Conservation (phyloP, 225 moss, liverwort and hornwort species). For the Marchantia polymorpha region DNA sequence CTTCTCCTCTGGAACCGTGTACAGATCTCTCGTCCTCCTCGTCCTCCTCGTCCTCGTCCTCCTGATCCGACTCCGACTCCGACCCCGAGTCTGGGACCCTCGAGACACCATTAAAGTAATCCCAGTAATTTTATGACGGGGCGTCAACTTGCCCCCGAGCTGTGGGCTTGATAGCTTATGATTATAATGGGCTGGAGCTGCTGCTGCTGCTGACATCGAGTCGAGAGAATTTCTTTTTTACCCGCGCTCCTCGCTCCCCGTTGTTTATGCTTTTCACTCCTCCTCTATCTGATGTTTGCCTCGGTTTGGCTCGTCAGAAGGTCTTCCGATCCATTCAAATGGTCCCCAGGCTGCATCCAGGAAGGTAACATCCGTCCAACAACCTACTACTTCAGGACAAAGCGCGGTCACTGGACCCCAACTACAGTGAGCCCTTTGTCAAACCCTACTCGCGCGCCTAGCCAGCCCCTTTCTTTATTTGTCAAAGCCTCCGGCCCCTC, state of each 20-base stretch:
- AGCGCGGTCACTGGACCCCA: not conserved
- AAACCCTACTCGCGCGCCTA: not conserved
- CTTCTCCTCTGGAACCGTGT: too few species aligned
- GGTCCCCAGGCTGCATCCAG: not conserved
- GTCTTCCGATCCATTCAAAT: not conserved
- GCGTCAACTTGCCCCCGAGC: not conserved
- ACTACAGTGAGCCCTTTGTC: not conserved
- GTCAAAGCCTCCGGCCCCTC: not conserved
- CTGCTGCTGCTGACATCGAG: not conserved
- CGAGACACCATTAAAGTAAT: not conserved
- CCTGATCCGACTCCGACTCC: not conserved
- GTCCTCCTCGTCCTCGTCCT: too few species aligned
- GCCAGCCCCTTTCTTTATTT: not conserved
- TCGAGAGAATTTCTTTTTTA: not conserved
- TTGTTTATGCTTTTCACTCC: not conserved
- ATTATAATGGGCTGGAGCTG: not conserved
- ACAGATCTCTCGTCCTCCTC: too few species aligned
- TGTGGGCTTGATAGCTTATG: not conserved
- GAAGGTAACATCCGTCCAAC: not conserved
- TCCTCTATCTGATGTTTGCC: not conserved
- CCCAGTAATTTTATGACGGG: not conserved
- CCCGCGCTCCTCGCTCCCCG: too few species aligned
- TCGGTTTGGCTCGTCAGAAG: not conserved
- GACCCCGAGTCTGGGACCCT: not conserved
- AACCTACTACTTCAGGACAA: slow-evolving; percentile 1